Base-by-base conservation (phyloP, 2,329 filamentous ascomycete species). In the Teratosphaeria epicoccoides region DNA sequence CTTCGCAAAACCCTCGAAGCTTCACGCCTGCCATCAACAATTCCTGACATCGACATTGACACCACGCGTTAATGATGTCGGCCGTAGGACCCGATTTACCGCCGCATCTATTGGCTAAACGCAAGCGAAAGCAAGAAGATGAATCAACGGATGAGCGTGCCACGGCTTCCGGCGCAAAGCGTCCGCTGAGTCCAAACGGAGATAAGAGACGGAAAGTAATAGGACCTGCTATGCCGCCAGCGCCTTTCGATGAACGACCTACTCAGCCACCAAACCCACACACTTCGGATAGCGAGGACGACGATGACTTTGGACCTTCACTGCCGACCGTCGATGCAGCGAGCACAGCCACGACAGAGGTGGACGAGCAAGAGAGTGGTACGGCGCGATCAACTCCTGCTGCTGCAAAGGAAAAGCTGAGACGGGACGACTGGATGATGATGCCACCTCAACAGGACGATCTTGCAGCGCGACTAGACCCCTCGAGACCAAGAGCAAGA, bases 401-500 rank as follows among this genome's bases (percentile, higher is more conserved):
- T 24, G 26, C 50, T 14, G 26, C 46, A 45, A 37, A 55, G 46
- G 48, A 52, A 37, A 66, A 63, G 51, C 75, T 77, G 4, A 78
- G 84, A 65, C 83, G 91, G 61, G 90, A 95, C 72, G 84, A 88
- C 37, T 77, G 74, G 74, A 77, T 77, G 74, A 75, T 69, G 46
- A 66, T 76, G 60, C 73, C 74, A 6, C 74, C 74, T 0, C 70
- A 71, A 17, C 69, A 73, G 57, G 74, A 76, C 60, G 74, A 73
- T 47, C 66, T 77, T 10, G 69, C 71, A 65, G 79, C 79, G 57
- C 71, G 86, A 67, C 73, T 86, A 59, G 90, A 96, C 69, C 88
- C 91, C 1, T 91, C 88, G 4, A 90, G 90, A 68, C 75, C 91
- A 54, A 83, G 84, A 61, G 84, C 82, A 57, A 84, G 88, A 55